Conservation (phyloP, 108 stramenopile genomes). For the Asterionellopsis glacialis region DNA sequence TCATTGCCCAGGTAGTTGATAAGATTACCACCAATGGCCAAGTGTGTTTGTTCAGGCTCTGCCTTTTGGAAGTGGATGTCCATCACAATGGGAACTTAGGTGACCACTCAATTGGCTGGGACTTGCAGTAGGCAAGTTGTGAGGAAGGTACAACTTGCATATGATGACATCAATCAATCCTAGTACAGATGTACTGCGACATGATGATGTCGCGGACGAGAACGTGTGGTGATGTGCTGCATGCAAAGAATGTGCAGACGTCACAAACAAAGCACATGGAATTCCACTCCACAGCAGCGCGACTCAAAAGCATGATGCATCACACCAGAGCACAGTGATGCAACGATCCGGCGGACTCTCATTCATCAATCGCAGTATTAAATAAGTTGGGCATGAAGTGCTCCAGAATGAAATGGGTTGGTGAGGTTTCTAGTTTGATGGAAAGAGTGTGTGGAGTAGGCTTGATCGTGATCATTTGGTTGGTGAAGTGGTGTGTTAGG, state of each 20-base stretch:
- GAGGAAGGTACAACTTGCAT: too few species aligned
- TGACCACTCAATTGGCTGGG: slow-evolving; percentile 15
- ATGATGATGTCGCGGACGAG: too few species aligned
- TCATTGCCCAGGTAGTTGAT: slow-evolving; percentile 25
- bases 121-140: slow-evolving; percentile 20
- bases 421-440: not conserved
- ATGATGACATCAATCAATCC: slow-evolving; percentile 11
- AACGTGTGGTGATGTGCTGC: too few species aligned
- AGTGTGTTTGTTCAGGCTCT: slow-evolving; percentile 14
- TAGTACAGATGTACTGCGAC: slow-evolving; percentile 5
- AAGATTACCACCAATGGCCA: slow-evolving; percentile 29
- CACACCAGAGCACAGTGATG: slow-evolving; percentile 14
- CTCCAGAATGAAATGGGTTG: not conserved
- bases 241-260: too few species aligned
- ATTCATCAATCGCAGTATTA: slow-evolving; percentile 16
- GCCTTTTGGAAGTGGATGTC: slow-evolving; percentile 23
- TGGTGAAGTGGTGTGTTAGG: not conserved
- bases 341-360: slow-evolving; percentile 7
- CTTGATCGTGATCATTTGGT: not conserved
- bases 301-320: too few species aligned
- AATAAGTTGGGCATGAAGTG: too few species aligned
- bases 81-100: slow-evolving; percentile 26
- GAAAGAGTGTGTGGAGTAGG: not conserved
- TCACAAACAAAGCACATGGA: too few species aligned
- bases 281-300: too few species aligned